Base-by-base conservation (phyloP, 2,329 filamentous ascomycete species). In the Fusarium sp. region DNA sequence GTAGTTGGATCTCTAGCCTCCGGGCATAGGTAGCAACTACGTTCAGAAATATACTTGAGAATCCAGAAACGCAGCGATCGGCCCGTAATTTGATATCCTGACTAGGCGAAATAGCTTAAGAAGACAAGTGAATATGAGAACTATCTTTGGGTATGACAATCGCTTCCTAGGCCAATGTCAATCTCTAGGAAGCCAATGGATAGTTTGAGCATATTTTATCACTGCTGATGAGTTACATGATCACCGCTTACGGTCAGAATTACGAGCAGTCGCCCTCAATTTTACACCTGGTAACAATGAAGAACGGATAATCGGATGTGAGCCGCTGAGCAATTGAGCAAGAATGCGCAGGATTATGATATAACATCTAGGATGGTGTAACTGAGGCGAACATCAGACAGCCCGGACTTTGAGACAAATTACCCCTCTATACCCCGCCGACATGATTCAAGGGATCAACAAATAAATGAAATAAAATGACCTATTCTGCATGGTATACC, bases 261-360 rank as follows among this genome's bases (percentile, higher is more conserved):
- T 44, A 14, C 19, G 34, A 57, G 12, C 14, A 30, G 12, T 34
- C 26, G n/a, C 14, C 42, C 36, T 30, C 15, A 20, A 12, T 14
- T 21, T 23, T 19, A 36, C 23, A 36, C 21, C 30, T 21, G 30
- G 32, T 43, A 19, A n/a, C 39, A 40, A 30, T 15, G 40, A 39
- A 34, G 55, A 32, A 23, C 23, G 38, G 30, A 19, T 63, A 47
- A 42, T 4, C 6, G 34, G 19, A 14, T 28, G 19, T 23, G 5
- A 20, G 12, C 3, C 8, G 26, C 15, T 26, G 7, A 5, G 12
- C 55, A 43, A 44, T 21, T 67, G 67, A 69, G 67, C 67, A 69
- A 57, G 67, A 67, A 67, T 69, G 67, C 63, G 67, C 54, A 58
- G 38, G 50, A 69, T 69, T 46, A 45, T 49, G 39, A 53, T 56